Conservation (phyloP, 2,329 filamentous ascomycete species). For the Aspergillus chevalieri region DNA sequence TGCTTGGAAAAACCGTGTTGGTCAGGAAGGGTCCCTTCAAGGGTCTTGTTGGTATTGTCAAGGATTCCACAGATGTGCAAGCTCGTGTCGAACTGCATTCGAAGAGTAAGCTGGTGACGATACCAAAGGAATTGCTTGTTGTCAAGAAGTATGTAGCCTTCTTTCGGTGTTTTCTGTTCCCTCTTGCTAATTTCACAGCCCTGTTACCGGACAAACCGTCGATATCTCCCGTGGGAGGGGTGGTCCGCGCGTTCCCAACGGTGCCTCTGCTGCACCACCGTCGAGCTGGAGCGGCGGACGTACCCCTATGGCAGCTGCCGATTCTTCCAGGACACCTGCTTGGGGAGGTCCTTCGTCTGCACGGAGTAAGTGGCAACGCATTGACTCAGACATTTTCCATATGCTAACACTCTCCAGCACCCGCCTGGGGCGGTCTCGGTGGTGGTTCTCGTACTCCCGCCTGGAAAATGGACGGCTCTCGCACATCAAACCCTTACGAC, state of each 20-base stretch:
- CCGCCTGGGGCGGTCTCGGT: slow-evolving; percentile 39
- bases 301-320: slow-evolving; percentile 58
- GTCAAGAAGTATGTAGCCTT: slow-evolving; percentile 67
- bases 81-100: slow-evolving; percentile 91
- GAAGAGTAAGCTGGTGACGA: slow-evolving; percentile 83
- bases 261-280: slow-evolving; percentile 42
- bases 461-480: slow-evolving; percentile 53
- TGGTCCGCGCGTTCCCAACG: slow-evolving; percentile 42
- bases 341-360: slow-evolving; percentile 57
- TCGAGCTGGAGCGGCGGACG: slow-evolving; percentile 60
- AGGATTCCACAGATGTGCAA: slow-evolving; percentile 80
- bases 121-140: slow-evolving; percentile 72
- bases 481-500: slow-evolving; percentile 55
- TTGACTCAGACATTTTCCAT: background rate
- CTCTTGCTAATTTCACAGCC: slow-evolving; percentile 25
- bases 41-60: slow-evolving; percentile 88
- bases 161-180: slow-evolving; percentile 1
- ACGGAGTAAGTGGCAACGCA: slow-evolving; percentile 50
- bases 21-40: slow-evolving; percentile 86
- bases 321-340: slow-evolving; percentile 66
- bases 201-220: slow-evolving; percentile 68
- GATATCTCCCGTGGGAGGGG: slow-evolving; percentile 55
- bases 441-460: slow-evolving; percentile 47
- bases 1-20: slow-evolving; percentile 86
- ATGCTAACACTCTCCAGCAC: slow-evolving; percentile 26